Percentiles rank a stretch among this genome's conserved stretches.
Evolutionary conservation across 139 green algal species (phyloP).

Genomic region (Coelastrella sp.): DNA sequence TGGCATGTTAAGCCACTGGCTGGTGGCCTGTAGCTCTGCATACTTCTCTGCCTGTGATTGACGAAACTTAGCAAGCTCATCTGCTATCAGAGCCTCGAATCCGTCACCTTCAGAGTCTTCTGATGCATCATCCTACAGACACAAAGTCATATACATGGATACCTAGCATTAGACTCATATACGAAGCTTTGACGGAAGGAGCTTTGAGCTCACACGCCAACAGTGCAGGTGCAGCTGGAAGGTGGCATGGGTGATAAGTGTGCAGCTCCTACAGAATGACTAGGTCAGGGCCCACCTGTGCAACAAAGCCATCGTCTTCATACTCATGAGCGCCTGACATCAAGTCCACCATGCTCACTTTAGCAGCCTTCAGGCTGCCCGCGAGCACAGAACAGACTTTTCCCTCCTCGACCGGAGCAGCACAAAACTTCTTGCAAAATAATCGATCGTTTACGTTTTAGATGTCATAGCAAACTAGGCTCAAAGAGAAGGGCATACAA

Average conservation of each 20-base stretch:
- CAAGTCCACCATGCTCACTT: not conserved
- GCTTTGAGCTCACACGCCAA: not conserved
- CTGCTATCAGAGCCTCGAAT: not conserved
- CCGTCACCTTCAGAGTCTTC: not conserved
- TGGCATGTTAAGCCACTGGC: not conserved
- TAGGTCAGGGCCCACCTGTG: not conserved
- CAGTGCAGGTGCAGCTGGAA: not conserved
- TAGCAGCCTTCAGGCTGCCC: not conserved
- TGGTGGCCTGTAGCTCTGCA: not conserved
- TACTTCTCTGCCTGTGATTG: not conserved
- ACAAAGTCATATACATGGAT: too few relatives aligned
- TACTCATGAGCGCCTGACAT: not conserved
- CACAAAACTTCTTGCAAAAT: not conserved
- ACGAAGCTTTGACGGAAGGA: not conserved
- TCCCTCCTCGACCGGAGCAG: not conserved
- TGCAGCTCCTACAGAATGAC: not conserved
- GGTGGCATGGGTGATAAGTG: not conserved
- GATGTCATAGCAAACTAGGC: too few relatives aligned
- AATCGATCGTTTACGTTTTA: not conserved
- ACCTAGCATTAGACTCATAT: too few relatives aligned
- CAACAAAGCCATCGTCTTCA: conserved; percentile 1
- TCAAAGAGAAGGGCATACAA: too few relatives aligned
- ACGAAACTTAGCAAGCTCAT: conserved; percentile 28
- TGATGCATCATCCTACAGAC: conserved; percentile 11
- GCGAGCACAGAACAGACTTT: not conserved